These are phyloP conservation scores for Centella asiatica DNA, from an alignment of 129 eudicot genomes.

Conservation along the genomic window DNA sequence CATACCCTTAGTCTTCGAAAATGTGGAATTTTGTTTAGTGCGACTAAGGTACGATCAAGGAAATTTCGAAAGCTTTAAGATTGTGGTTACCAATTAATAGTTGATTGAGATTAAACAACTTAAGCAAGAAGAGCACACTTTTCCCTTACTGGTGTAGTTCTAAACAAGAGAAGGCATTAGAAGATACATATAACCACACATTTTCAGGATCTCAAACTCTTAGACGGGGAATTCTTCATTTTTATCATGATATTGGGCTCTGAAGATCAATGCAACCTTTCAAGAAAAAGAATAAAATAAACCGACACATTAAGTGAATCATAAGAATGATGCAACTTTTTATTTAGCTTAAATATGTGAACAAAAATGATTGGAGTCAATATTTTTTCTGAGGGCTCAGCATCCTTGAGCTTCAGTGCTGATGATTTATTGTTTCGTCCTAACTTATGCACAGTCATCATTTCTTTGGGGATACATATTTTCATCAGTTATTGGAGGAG, in stretches of 20 bases:
- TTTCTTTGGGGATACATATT: slow-evolving; percentile 97
- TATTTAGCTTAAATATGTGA: neutral
- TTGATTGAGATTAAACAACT: neutral
- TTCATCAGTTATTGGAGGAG: slow-evolving; percentile 94
- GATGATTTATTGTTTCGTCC: slow-evolving; percentile 1
- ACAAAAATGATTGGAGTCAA: neutral
- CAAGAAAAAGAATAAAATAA: too few species aligned
- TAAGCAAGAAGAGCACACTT: too few species aligned
- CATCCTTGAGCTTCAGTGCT: neutral
- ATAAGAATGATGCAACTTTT: too few species aligned
- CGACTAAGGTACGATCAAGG: too few species aligned
- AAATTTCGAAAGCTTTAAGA: slow-evolving; percentile 2
- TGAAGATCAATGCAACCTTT: slow-evolving; percentile 7
- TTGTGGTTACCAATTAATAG: neutral
- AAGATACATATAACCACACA: neutral
- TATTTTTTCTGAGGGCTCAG: neutral
- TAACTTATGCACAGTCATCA: slow-evolving; percentile 53
- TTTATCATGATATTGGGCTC: neutral
- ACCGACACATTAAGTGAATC: too few species aligned
- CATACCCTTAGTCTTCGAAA: too few species aligned
- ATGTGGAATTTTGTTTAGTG: too few species aligned
- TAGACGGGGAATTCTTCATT: neutral
- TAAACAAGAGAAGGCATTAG: neutral
- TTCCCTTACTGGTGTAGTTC: neutral
- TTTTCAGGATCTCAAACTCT: neutral